Percentiles rank a stretch among this genome's conserved stretches.
Evolutionary conservation across 2,329 filamentous ascomycete species (phyloP).

Genomic region (Verruconis gallopava): DNA sequence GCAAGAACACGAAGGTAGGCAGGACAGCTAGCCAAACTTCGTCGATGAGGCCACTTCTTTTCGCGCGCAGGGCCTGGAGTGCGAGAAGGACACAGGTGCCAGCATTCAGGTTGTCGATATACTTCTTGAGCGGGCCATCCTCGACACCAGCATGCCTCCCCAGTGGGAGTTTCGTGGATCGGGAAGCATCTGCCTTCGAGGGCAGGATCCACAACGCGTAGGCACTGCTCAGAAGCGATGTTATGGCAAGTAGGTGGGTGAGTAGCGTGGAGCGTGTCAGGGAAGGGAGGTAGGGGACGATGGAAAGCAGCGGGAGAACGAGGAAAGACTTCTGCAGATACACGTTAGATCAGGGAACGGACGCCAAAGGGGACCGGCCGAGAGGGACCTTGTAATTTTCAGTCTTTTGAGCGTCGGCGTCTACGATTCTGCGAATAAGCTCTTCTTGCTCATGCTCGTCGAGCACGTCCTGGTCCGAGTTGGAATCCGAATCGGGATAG

Average conservation of each 20-base stretch:
- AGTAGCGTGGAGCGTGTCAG: constrained; percentile 32
- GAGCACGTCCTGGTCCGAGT: constrained; percentile 42
- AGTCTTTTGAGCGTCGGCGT: constrained; percentile 35
- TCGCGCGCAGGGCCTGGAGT: neutral
- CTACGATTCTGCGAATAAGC: constrained; percentile 43
- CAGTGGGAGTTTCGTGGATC: constrained; percentile 11
- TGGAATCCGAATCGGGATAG: constrained; percentile 52
- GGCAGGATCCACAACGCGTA: constrained; percentile 48
- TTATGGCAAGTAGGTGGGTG: constrained; percentile 44
- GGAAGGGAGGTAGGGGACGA: constrained; percentile 41
- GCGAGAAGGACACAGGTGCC: constrained; percentile 1
- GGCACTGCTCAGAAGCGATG: constrained; percentile 48
- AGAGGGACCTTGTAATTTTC: constrained; percentile 19
- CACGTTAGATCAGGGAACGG: neutral
- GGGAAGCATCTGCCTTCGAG: constrained; percentile 18
- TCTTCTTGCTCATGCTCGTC: constrained; percentile 56
- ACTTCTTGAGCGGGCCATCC: neutral
- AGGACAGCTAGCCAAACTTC: constrained; percentile 6
- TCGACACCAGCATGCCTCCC: neutral
- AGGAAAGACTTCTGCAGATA: constrained; percentile 34
- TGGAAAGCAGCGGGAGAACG: constrained; percentile 43
- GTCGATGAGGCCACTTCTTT: constrained; percentile 28
- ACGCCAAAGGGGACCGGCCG: neutral
- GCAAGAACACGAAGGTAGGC: constrained; percentile 41
- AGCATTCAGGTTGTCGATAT: constrained; percentile 6